A percentile compares a stretch with the other conserved stretches of the same genome.
phyloP scores from a whole-genome alignment of 1,284 basidiomycete species.

The Leccinum variabile region DNA sequence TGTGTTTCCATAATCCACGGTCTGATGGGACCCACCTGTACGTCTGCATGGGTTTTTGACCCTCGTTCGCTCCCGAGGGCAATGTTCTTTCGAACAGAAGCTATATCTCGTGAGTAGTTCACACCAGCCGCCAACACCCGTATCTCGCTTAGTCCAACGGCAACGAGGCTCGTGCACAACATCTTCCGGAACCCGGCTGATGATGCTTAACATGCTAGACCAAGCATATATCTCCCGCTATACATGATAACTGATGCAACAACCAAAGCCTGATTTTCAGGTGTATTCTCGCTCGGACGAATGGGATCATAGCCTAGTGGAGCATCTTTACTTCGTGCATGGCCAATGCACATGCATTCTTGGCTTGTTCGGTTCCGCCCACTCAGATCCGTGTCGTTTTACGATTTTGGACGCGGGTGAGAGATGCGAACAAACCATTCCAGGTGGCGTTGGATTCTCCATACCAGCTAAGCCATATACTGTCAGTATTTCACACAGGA shows the following conservation, averaged over 20 bases:
- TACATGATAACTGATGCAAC: neutral
- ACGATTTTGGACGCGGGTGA: neutral
- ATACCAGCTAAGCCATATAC: neutral
- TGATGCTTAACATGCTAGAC: neutral
- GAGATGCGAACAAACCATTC: neutral
- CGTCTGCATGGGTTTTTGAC: neutral
- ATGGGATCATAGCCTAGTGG: neutral
- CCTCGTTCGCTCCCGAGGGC: neutral
- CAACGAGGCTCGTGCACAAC: neutral
- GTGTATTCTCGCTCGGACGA: neutral
- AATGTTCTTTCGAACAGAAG: neutral
- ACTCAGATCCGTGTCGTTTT: neutral
- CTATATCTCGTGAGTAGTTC: neutral
- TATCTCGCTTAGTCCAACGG: neutral
- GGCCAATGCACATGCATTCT: neutral
- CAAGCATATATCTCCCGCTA: neutral
- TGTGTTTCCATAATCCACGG: neutral
- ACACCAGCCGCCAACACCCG: neutral
- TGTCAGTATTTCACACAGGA: neutral
- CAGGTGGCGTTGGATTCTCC: neutral
- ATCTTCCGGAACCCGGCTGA: neutral
- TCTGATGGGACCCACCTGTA: neutral
- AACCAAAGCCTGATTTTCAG: neutral
- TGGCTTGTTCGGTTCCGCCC: neutral
- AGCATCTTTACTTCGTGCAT: neutral